Base-by-base conservation (phyloP, 2,329 filamentous ascomycete genomes). In the Neoarthrinium moseri region DNA sequence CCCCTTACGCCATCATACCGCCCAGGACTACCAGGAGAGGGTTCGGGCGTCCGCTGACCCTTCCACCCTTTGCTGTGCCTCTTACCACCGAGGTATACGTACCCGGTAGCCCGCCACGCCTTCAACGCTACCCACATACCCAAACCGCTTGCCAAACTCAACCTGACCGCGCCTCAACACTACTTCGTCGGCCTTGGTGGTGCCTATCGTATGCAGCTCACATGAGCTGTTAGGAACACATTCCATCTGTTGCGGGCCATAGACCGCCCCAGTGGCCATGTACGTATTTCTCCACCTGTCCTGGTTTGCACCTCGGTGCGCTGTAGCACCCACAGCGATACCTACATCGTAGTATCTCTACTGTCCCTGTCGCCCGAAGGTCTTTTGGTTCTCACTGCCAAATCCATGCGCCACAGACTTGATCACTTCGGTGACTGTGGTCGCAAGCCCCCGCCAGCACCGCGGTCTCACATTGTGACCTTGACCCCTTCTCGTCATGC, bases 211-310 rank as follows among this genome's bases (percentile, higher is more conserved):
- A n/a, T 29, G 26, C 32, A 35, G 10, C 32, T 35, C 17, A 17
- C 15, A 35, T 35, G 32, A 35, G 10, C 10, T 11, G 7, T 35
- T 11, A 35, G 17, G 7, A 7, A 7, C 7, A 17, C 32, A 7
- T 35, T 35, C 10, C 15, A 35, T 18, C n/a, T n/a, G n/a, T n/a
- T n/a, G n/a, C n/a, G n/a, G 37, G 37, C 15, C 24, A 27, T 40
- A 17, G 20, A 40, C 37, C 37, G 37, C 37, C 10, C 17, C 8
- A 17, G 37, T 26, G 37, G 37, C 27, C 37, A 40, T 40, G 37
- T 40, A 40, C 24, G 37, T 40, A 27, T 17, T n/a, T n/a, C n/a
- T n/a, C n/a, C n/a, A n/a, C n/a, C n/a, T n/a, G n/a, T n/a, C n/a
- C n/a, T n/a, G n/a, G n/a, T n/a, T n/a, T n/a, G n/a, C n/a, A n/a